Evolutionary conservation across 1,139 yeast species (phyloP), one percentile per base, ranked within the genome.

Genomic region (Debaryomycetaceae sp.): DNA sequence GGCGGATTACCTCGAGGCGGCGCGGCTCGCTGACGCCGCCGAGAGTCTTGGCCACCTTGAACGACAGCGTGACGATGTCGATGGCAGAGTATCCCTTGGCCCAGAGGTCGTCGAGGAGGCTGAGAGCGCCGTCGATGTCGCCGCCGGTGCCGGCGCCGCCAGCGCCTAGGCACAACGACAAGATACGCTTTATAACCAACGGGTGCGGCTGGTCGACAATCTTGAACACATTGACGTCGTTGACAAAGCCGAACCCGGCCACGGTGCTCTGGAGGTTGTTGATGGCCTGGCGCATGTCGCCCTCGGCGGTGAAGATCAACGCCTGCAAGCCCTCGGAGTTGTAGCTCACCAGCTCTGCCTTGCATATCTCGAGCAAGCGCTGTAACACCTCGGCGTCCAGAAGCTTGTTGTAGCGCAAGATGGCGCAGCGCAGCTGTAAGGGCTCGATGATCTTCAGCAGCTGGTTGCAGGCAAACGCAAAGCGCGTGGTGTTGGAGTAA

Each of bases 181-280:
- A 57, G 75, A 91, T 86, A 46, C 78, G 77, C 45, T 78, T 80
- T 17, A 93, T 81, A 5, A 86, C 79, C 29, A 88, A 60, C 0
- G 98, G 98, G 55, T 91, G 97, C 2, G 99, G 99, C 34, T 89
- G 85, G 54, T 91, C 99, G 3, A 91, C 98, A 38, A 91, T 85
- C 53, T 84, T 86, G 65, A 88, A 91, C 14, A 91, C 98, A 49
- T 89, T 91, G 25, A 84, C 84, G 31, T 88, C 91, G 48, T 79
- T 83, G 11, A 91, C 96, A 41, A 84, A 71, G 2, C 85, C 91
- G 58, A 89, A 89, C 1, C 98, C 98, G 1, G 96, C 88, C 18
- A 81, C 93, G 0, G 97, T 88, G 51, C 95, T 81, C 51, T 91
- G 98, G 36, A 91, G 56, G 54, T 91, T 91, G 50, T 93, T 93